A percentile compares a stretch with the other conserved stretches of the same genome.
phyloP scores from a whole-genome alignment of 768 basidiomycete species.

The Pleurotus salmoneostramineus region DNA sequence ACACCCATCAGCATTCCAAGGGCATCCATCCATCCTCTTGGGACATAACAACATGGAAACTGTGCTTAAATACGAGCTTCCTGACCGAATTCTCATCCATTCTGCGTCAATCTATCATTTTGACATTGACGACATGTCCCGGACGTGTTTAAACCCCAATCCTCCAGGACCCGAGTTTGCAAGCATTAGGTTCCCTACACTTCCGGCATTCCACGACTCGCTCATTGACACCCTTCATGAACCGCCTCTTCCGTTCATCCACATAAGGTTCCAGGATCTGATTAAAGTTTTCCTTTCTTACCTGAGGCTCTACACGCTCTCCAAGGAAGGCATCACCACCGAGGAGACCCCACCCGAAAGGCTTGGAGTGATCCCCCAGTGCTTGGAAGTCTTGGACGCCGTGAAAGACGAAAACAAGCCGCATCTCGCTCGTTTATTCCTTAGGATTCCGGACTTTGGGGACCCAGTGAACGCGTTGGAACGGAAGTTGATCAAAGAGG shows the following conservation, averaged over 20 bases:
- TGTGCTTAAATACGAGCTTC: background rate
- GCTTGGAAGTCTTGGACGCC: background rate
- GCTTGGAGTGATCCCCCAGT: background rate
- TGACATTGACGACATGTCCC: slow-evolving; percentile 11
- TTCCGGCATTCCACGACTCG: slow-evolving; percentile 6
- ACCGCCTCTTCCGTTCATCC: background rate
- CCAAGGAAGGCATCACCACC: background rate
- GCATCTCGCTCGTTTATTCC: background rate
- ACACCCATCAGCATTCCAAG: slow-evolving; percentile 3
- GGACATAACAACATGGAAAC: background rate
- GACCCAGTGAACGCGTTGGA: background rate
- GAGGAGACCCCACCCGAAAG: background rate
- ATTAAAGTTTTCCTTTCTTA: background rate
- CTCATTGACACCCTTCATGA: background rate
- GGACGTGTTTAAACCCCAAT: slow-evolving; percentile 10
- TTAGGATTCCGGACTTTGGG: background rate
- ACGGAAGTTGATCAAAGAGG: background rate
- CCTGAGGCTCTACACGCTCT: background rate
- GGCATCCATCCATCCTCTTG: background rate
- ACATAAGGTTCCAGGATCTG: background rate
- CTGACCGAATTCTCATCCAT: slow-evolving; percentile 12
- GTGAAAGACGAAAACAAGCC: slow-evolving; percentile 2
- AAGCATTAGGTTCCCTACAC: slow-evolving; percentile 13
- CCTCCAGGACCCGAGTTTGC: slow-evolving; percentile 5
- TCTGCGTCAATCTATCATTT: slow-evolving; percentile 10